Conservation (phyloP, 345 rosid species). For the Brassica carinata region DNA sequence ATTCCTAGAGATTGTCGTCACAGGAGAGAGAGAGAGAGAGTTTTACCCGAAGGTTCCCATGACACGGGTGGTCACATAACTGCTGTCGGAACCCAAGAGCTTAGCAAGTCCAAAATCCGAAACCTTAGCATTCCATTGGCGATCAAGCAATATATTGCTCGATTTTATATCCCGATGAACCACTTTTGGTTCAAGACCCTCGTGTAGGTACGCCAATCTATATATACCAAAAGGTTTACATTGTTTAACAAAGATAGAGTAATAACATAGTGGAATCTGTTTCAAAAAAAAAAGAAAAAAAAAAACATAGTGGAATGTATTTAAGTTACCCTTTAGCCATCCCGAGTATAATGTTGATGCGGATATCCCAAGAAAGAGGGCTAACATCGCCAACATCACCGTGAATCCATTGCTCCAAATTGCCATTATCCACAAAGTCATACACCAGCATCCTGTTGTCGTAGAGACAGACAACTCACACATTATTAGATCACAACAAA, state of each 20-base stretch:
- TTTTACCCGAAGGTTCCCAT: conserved; percentile 96
- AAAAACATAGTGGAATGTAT: too few species aligned
- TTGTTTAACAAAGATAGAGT: neutral
- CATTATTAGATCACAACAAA: neutral
- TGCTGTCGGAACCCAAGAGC: conserved; percentile 72
- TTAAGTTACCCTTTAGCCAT: conserved; percentile 75
- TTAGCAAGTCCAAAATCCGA: conserved; percentile 99
- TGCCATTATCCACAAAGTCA: conserved; percentile 86
- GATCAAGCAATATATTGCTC: conserved; percentile 85
- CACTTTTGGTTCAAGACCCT: conserved; percentile 97
- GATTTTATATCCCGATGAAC: conserved; percentile 95
- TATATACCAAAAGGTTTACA: too few species aligned
- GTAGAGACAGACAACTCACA: too few species aligned
- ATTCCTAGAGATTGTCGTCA: neutral
- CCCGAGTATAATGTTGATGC: conserved; percentile 79
- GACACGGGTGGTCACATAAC: conserved; percentile 87
- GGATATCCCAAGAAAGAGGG: conserved; percentile 88
- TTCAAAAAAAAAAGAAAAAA: too few species aligned
- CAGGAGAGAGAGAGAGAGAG: neutral
- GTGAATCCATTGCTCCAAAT: conserved; percentile 94
- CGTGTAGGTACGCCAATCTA: conserved; percentile 89
- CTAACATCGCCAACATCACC: conserved; percentile 90
- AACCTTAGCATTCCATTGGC: conserved; percentile 84
- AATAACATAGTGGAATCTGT: neutral
- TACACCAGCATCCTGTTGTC: conserved; percentile 87